Conservation (phyloP, 495 filamentous ascomycete genomes). For the Aspergillus hancockii region DNA sequence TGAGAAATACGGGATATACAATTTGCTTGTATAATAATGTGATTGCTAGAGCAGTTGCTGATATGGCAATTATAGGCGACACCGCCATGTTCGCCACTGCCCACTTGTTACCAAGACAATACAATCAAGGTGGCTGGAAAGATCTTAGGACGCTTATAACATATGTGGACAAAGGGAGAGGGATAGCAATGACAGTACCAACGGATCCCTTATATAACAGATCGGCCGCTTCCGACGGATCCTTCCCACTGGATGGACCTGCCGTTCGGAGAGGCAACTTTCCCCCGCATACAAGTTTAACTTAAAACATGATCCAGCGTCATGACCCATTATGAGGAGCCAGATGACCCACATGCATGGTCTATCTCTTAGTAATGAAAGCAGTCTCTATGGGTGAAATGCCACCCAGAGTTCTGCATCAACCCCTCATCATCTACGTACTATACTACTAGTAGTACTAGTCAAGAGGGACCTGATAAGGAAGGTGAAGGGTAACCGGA, state of each 20-base stretch:
- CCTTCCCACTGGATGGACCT: conserved; percentile 8
- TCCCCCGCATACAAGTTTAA: conserved; percentile 1
- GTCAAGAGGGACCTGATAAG: not conserved
- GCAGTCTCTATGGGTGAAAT: not conserved
- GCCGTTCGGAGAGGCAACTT: conserved; percentile 2
- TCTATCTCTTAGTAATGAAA: not conserved
- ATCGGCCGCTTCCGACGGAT: not conserved
- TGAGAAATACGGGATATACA: conserved; percentile 63
- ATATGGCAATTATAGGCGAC: conserved; percentile 21
- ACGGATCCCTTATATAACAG: not conserved
- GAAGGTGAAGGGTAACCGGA: not conserved
- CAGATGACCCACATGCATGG: not conserved
- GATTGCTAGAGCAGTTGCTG: conserved; percentile 18
- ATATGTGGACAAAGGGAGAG: not conserved
- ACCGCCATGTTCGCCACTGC: conserved; percentile 28
- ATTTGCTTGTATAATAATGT: conserved; percentile 56
- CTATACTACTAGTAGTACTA: too few species aligned
- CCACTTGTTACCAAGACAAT: not conserved
- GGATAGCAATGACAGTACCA: not conserved
- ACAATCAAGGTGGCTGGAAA: not conserved
- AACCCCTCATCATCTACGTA: not conserved
- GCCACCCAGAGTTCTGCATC: not conserved
- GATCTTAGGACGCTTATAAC: not conserved
- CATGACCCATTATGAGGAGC: not conserved
- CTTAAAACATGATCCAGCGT: too few species aligned